A percentile compares a stretch with the other conserved stretches of the same genome.
These are phyloP conservation scores for Platismatia glauca DNA, from an alignment of 495 filamentous ascomycete genomes.

Conservation along the genomic window DNA sequence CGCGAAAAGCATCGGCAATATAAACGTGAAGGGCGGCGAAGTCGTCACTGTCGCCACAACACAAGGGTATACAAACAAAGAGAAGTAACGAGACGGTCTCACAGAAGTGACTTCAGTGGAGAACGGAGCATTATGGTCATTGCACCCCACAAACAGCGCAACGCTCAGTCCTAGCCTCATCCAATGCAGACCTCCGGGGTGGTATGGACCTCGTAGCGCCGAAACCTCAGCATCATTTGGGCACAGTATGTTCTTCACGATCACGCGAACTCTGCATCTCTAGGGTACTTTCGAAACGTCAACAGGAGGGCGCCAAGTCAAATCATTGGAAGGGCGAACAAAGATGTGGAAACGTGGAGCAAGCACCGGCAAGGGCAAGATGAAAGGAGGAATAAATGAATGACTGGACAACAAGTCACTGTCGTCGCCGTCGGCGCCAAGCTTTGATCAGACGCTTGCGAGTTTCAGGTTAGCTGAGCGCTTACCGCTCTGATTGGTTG, in stretches of 20 bases:
- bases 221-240: not conserved
- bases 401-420: not conserved
- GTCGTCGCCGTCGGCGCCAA: conserved; percentile 4
- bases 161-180: not conserved
- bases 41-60: not conserved
- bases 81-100: not conserved
- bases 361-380: not conserved
- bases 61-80: not conserved
- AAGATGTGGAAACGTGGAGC: not conserved
- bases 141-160: conserved; percentile 3
- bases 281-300: not conserved
- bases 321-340: not conserved
- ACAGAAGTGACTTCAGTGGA: conserved; percentile 1
- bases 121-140: not conserved
- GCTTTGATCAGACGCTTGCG: not conserved
- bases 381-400: not conserved
- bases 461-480: not conserved
- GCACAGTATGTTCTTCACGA: not conserved
- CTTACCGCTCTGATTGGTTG: conserved; percentile 1
- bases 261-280: not conserved
- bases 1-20: not conserved
- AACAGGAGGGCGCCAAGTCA: conserved; percentile 8
- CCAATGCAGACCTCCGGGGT: not conserved
- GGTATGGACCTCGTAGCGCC: conserved; percentile 3
- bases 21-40: not conserved